Evolutionary conservation across 306 rosid species (phyloP), one percentile per base, ranked within the genome.

Genomic region (Lupinus albus): DNA sequence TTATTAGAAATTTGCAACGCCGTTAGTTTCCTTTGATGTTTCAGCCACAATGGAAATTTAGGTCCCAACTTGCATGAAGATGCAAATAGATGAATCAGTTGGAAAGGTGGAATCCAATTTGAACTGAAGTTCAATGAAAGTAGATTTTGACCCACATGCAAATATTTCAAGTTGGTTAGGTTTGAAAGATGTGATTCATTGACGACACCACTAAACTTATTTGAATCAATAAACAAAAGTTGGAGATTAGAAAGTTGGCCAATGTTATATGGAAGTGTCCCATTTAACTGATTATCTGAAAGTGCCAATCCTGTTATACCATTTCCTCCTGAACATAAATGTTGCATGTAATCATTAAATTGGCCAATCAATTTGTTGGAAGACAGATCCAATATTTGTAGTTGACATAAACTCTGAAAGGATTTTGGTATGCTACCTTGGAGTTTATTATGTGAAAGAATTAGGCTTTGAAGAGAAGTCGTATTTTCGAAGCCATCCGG

Each of bases 41-140:
- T 74, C 28, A 82, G 59, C 86, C 86, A 82, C 11, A 1, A 1
- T 4, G 89, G 83, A 71, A 84, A 82, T 2, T 60, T 18, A 3
- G 78, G 83, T 36, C 89, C 86, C 0, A 76, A 52, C 9, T 2
- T 71, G 47, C 81, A 72, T 0, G 67, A 71, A 4, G 61, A 15
- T 46, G 79, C 61, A 21, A 0, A 6, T 14, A 84, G 11, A 0
- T 0, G 0, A 0, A 0, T 0, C 0, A 84, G 44, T 33, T 72
- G 75, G 7, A 84, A 78, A 12, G 79, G 64, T 50, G 86, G 77
- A 20, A 50, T 15, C 79, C 81, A 79, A 5, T 56, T 13, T 4
- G 70, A 25, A n/a, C 68, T 67, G 9, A 78, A 32, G 72, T 74
- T 67, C 55, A 80, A 63, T 5, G 83, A 45, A 54, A 78, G 45